Evolutionary conservation across 2,329 filamentous ascomycete genomes (phyloP).

Genomic region (Alternaria gansuensis): DNA sequence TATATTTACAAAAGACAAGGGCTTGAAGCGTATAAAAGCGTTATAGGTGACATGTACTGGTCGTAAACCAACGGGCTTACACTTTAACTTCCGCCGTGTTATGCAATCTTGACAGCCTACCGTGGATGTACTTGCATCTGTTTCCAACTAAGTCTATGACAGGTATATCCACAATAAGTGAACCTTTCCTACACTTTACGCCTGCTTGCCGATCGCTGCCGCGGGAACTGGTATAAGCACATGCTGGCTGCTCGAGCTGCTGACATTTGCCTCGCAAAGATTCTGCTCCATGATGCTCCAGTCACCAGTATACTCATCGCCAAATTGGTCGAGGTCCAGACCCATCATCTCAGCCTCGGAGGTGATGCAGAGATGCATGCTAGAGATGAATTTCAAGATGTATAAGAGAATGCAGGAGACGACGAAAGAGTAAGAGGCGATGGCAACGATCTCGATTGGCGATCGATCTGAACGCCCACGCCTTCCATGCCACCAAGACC

Average conservation of each 20-base stretch:
- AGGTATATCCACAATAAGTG: neutral
- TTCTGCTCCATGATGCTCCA: constrained; percentile 55
- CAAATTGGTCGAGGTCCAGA: constrained; percentile 64
- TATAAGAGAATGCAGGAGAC: constrained; percentile 63
- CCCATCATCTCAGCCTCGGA: constrained; percentile 66
- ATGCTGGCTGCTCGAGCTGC: constrained; percentile 40
- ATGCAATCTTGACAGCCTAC: neutral
- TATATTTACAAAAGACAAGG: neutral
- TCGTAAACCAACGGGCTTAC: neutral
- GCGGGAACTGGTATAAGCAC: constrained; percentile 8
- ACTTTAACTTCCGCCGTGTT: neutral
- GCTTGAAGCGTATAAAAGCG: neutral
- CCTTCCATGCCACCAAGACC: constrained; percentile 63
- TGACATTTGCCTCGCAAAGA: constrained; percentile 30
- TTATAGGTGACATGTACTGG: neutral
- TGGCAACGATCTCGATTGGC: constrained; percentile 66
- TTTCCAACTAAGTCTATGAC: neutral
- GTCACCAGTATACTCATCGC: constrained; percentile 66
- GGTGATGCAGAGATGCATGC: constrained; percentile 63
- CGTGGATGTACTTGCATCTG: neutral
- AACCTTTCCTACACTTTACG: constrained; percentile 1
- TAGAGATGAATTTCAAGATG: constrained; percentile 64
- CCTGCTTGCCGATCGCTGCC: constrained; percentile 18
- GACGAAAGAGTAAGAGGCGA: constrained; percentile 63
- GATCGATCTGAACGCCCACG: constrained; percentile 64